phyloP scores from a whole-genome alignment of 1,139 yeast genomes.

The Pichia sp. region DNA sequence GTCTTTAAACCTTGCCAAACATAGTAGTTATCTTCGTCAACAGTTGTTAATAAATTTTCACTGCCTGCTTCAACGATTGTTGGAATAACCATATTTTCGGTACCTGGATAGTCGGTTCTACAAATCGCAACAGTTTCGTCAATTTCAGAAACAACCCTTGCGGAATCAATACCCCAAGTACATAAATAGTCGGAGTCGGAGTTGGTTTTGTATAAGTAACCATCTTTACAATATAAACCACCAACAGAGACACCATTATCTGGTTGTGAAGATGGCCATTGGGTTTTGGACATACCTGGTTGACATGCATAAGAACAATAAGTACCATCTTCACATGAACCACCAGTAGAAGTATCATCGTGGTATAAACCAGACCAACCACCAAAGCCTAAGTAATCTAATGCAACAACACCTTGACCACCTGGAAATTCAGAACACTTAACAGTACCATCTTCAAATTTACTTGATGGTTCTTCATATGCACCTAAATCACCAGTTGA shows the following conservation, averaged over 20 bases:
- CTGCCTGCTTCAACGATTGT: conserved; percentile 59
- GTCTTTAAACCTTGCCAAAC: conserved; percentile 60
- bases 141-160: conserved; percentile 52
- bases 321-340: conserved; percentile 60
- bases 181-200: conserved; percentile 54
- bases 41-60: conserved; percentile 55
- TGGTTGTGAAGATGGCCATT: conserved; percentile 75
- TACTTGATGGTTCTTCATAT: conserved; percentile 28
- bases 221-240: conserved; percentile 63
- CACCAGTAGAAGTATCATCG: conserved; percentile 56
- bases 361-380: conserved; percentile 73
- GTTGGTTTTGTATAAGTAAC: conserved; percentile 64
- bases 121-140: conserved; percentile 61
- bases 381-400: conserved; percentile 64
- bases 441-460: conserved; percentile 68
- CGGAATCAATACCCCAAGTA: conserved; percentile 68
- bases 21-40: conserved; percentile 56
- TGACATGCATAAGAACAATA: conserved; percentile 85
- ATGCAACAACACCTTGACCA: conserved; percentile 83
- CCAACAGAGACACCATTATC: conserved; percentile 71
- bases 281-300: conserved; percentile 87
- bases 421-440: conserved; percentile 77
- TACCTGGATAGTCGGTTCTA: conserved; percentile 86
- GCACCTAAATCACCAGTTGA: conserved; percentile 49
- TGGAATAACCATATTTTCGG: conserved; percentile 82